These are phyloP conservation scores for Xylariaceae sp. DNA, from an alignment of 2,329 filamentous ascomycete species.

Conservation along the genomic window DNA sequence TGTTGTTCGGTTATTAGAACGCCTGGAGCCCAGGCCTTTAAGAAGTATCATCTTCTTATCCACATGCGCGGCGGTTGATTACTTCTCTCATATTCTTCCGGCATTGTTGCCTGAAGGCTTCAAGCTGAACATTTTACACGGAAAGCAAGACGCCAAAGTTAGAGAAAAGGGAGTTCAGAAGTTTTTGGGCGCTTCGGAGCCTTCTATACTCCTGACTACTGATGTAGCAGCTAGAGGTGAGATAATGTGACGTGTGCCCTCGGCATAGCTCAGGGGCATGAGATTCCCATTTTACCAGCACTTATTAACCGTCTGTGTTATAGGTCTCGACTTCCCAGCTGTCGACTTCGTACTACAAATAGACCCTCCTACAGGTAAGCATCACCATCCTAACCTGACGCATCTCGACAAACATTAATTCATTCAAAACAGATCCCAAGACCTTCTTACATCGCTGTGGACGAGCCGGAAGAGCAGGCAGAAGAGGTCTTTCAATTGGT, in stretches of 20 bases:
- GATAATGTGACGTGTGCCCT: not conserved
- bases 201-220: slow-evolving; percentile 82
- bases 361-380: slow-evolving; percentile 57
- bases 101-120: slow-evolving; percentile 63
- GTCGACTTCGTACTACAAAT: slow-evolving; percentile 89
- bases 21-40: slow-evolving; percentile 67
- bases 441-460: slow-evolving; percentile 93
- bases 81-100: slow-evolving; percentile 78
- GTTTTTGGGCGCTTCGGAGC: slow-evolving; percentile 69
- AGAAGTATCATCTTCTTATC: slow-evolving; percentile 89
- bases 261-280: not conserved
- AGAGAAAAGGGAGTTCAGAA: slow-evolving; percentile 80
- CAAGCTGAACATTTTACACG: slow-evolving; percentile 75
- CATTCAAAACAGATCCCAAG: slow-evolving; percentile 61
- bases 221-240: slow-evolving; percentile 75
- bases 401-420: not conserved
- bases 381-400: not conserved
- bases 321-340: slow-evolving; percentile 76
- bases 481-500: slow-evolving; percentile 71
- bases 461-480: slow-evolving; percentile 80
- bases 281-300: not conserved
- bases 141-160: slow-evolving; percentile 84
- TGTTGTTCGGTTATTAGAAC: slow-evolving; percentile 63
- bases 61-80: slow-evolving; percentile 91
- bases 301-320: slow-evolving; percentile 3